Evolutionary conservation across 148 eudicot genomes (phyloP).

Genomic region (Limonium bicolor): DNA sequence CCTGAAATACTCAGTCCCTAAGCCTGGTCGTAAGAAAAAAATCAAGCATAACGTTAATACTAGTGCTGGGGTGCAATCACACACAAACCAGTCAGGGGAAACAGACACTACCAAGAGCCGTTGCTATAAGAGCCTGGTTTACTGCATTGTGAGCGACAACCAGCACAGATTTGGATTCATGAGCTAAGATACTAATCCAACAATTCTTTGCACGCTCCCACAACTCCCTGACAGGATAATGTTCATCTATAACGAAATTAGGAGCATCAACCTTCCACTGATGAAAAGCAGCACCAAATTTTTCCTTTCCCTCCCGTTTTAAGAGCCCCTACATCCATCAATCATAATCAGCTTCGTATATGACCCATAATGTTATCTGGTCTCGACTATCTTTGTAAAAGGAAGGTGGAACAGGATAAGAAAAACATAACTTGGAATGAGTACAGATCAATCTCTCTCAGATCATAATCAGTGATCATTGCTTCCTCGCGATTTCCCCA

Average conservation of each 20-base stretch:
- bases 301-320: constrained; percentile 79
- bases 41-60: neutral
- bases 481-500: constrained; percentile 69
- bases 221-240: constrained; percentile 77
- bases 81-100: neutral
- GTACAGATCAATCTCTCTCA: constrained; percentile 87
- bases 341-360: neutral
- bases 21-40: constrained; percentile 27
- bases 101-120: constrained; percentile 66
- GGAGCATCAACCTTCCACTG: constrained; percentile 87
- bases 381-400: neutral
- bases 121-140: constrained; percentile 92
- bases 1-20: constrained; percentile 93
- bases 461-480: constrained; percentile 50
- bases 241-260: constrained; percentile 76
- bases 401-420: constrained; percentile 4
- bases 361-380: neutral
- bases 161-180: constrained; percentile 79
- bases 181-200: constrained; percentile 61
- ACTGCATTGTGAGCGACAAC: constrained; percentile 99
- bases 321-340: constrained; percentile 63
- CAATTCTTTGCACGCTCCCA: constrained; percentile 84
- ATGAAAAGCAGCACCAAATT: constrained; percentile 47
- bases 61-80: neutral
- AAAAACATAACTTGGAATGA: constrained; percentile 69